Percentiles rank a stretch among this genome's conserved stretches.
Evolutionary conservation across 179 eudicot genomes (phyloP).

Genomic region (Monotropa hypopitys): DNA sequence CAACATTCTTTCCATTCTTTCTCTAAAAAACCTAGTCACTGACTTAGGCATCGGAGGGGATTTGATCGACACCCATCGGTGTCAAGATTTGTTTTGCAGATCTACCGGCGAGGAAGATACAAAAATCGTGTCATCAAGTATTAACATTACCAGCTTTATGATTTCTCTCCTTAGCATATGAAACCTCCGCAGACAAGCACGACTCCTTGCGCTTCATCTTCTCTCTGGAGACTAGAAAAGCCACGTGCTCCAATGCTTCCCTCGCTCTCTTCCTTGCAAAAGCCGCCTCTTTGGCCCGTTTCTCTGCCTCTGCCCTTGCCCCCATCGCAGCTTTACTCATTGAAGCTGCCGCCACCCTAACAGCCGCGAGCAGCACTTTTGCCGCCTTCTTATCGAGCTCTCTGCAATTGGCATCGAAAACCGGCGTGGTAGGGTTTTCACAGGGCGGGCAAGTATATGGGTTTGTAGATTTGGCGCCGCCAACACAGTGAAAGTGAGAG

Average conservation of each 20-base stretch:
- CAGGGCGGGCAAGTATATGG: constrained; percentile 63
- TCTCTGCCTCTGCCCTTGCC: constrained; percentile 50
- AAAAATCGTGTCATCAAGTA: too few relatives aligned
- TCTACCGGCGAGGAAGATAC: too few relatives aligned
- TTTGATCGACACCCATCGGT: too few relatives aligned
- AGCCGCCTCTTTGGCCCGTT: constrained; percentile 56
- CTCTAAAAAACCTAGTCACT: too few relatives aligned
- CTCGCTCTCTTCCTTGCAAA: constrained; percentile 55
- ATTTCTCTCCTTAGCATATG: constrained; percentile 2
- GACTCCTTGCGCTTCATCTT: constrained; percentile 19
- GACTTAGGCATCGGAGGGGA: too few relatives aligned
- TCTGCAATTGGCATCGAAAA: constrained; percentile 22
- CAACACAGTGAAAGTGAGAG: constrained; percentile 46
- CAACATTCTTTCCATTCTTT: too few relatives aligned
- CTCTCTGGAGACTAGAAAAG: constrained; percentile 24
- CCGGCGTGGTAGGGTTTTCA: constrained; percentile 27
- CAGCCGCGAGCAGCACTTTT: constrained; percentile 39
- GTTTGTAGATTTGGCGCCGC: constrained; percentile 1
- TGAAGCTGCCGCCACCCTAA: constrained; percentile 42
- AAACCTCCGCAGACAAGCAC: neutral
- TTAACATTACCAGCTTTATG: constrained; percentile 1
- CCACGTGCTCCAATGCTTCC: constrained; percentile 56
- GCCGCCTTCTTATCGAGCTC: constrained; percentile 36
- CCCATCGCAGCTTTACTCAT: constrained; percentile 38
- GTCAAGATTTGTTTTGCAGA: too few relatives aligned